Evolutionary conservation across 345 rosid species (phyloP).

Genomic region (Lepidium africanum): DNA sequence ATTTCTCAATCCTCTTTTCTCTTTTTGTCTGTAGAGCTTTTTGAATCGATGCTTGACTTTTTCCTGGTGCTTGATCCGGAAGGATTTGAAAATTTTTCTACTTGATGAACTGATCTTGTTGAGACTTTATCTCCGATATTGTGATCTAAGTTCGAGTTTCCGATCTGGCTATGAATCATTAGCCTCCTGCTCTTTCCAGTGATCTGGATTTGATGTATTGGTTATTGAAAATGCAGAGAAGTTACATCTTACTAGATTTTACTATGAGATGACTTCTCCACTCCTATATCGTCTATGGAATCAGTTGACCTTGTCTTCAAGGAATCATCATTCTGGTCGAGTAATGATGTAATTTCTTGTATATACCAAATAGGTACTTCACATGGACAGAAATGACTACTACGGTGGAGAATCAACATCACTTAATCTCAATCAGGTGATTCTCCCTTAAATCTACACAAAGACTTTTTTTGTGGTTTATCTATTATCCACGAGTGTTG

Average conservation of each 20-base stretch:
- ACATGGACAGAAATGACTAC: slow-evolving; percentile 97
- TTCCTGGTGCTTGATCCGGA: background rate
- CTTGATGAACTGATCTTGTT: slow-evolving; percentile 3
- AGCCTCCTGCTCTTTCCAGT: background rate
- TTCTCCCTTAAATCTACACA: background rate
- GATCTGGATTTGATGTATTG: background rate
- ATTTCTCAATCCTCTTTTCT: background rate
- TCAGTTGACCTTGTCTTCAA: background rate
- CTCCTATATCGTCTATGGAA: background rate
- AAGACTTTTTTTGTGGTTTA: background rate
- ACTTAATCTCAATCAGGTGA: slow-evolving; percentile 90
- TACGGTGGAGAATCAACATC: slow-evolving; percentile 99
- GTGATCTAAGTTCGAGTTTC: background rate
- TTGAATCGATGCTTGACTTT: background rate
- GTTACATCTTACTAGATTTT: background rate
- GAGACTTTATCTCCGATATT: background rate
- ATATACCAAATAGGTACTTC: slow-evolving; percentile 61
- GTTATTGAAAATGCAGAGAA: background rate
- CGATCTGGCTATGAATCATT: slow-evolving; percentile 1
- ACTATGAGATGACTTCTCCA: background rate
- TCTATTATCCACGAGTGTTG: background rate
- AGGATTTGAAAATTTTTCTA: background rate
- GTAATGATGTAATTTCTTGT: background rate
- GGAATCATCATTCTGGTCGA: background rate
- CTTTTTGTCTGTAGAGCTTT: background rate